Base-by-base conservation (phyloP, 2,329 filamentous ascomycete genomes). In the Dothideomycetes sp. region DNA sequence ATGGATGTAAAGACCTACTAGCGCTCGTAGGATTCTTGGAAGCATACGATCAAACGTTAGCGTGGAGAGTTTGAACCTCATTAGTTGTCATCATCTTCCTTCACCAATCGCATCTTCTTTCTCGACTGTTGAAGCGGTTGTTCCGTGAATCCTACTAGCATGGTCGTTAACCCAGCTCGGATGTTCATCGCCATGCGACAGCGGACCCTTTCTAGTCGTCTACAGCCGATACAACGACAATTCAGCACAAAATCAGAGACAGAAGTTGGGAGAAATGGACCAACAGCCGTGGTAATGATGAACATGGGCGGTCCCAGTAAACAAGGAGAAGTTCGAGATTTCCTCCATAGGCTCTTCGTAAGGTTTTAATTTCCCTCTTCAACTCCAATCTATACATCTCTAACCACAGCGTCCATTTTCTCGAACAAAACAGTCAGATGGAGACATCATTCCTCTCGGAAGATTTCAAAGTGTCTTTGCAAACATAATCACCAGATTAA, bases 291-390 rank as follows among this genome's bases (percentile, higher is more conserved):
- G 78, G 91, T 98, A 10, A 95, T 98, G 58, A 77, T 98, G 67
- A 98, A 98, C 64, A 98, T 98, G 91, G 91, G 91, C 45, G 91
- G 91, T 0, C 91, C 91, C 3, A 84, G 85, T 1, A 94, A 84
- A 4, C 83, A 81, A 3, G 76, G 81, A 51, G 87, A 98, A 67
- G 91, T 98, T 23, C 80, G 82, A 53, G 78, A 81, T 62, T 98
- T 96, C 58, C 67, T 98, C 33, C 91, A 82, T 60, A 78, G 88
- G 52, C 70, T 98, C 51, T 98, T 98, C 65, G 89, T 94, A 74
- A 45, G 82, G 64, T 30, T 29, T 28, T 17, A 5, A 9, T 11
- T 2, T 12, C 16, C 29, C 25, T 36, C 24, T 28, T 10, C 37
- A 27, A 41, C 44, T 23, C 28, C 34, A 35, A 30, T 59, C 44